phyloP scores from a whole-genome alignment of 768 basidiomycete species.

The Serendipita indica region DNA sequence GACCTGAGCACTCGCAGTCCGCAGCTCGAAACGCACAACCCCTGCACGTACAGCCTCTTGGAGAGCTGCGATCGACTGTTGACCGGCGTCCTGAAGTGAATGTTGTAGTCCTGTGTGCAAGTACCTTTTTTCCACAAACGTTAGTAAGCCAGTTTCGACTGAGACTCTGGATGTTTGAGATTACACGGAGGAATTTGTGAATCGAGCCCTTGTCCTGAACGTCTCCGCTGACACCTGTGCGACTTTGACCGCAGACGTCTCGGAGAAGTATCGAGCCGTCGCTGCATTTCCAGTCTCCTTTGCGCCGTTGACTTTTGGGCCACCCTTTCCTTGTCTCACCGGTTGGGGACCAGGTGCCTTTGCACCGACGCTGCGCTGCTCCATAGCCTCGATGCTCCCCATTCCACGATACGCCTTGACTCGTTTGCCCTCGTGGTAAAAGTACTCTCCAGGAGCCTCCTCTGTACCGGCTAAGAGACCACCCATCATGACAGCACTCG shows the following conservation, averaged over 20 bases:
- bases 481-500: conserved; percentile 98
- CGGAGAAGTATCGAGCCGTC: conserved; percentile 90
- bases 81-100: conserved; percentile 87
- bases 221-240: conserved; percentile 91
- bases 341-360: conserved; percentile 14
- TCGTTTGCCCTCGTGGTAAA: conserved; percentile 97
- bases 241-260: conserved; percentile 84
- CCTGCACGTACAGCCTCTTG: conserved; percentile 51
- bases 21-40: conserved; percentile 72
- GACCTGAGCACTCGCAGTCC: conserved; percentile 88
- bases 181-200: conserved; percentile 65
- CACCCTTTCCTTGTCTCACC: conserved; percentile 14
- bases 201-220: conserved; percentile 96
- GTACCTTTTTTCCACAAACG: too few relatives aligned
- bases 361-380: conserved; percentile 42
- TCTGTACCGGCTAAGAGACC: conserved; percentile 88
- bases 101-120: conserved; percentile 74
- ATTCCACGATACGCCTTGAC: conserved; percentile 98
- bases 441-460: conserved; percentile 97
- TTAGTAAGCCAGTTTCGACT: too few relatives aligned
- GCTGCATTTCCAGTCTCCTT: conserved; percentile 73
- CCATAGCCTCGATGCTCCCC: conserved; percentile 93
- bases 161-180: too few relatives aligned
- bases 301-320: conserved; percentile 13
- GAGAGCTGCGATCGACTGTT: conserved; percentile 49